A percentile compares a stretch with the other conserved stretches of the same genome.
Evolutionary conservation across 2,329 filamentous ascomycete genomes (phyloP).

Genomic region (Arachnomyces sp.): DNA sequence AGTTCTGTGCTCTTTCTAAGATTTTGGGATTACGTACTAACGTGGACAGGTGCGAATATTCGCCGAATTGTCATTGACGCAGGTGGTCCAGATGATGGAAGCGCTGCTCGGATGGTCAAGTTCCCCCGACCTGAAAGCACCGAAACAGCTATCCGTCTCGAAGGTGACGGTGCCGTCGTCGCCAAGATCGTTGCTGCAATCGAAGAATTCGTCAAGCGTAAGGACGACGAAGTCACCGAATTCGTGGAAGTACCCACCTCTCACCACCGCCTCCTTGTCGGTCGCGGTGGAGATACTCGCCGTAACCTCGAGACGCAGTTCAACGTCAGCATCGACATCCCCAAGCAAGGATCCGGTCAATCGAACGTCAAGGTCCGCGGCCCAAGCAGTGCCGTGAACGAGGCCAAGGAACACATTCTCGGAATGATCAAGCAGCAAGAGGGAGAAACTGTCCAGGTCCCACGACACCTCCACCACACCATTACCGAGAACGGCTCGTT

Average conservation of each 20-base stretch:
- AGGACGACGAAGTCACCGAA: slow-evolving; percentile 73
- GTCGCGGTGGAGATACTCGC: slow-evolving; percentile 80
- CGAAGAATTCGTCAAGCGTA: slow-evolving; percentile 69
- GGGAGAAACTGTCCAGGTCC: slow-evolving; percentile 78
- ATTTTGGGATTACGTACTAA: slow-evolving; percentile 30
- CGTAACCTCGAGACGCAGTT: slow-evolving; percentile 79
- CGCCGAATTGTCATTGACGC: slow-evolving; percentile 78
- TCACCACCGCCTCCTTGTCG: slow-evolving; percentile 86
- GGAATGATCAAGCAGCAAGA: slow-evolving; percentile 75
- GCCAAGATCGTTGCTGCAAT: slow-evolving; percentile 82
- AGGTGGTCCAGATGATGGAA: slow-evolving; percentile 79
- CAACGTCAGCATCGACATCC: slow-evolving; percentile 79
- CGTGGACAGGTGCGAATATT: slow-evolving; percentile 62
- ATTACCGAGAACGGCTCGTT: slow-evolving; percentile 85
- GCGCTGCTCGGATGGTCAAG: slow-evolving; percentile 81
- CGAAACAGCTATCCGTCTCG: slow-evolving; percentile 76
- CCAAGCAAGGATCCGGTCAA: slow-evolving; percentile 74
- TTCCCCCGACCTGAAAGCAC: slow-evolving; percentile 85
- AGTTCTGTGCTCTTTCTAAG: slow-evolving; percentile 30
- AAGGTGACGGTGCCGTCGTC: slow-evolving; percentile 74
- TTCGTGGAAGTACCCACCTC: slow-evolving; percentile 74
- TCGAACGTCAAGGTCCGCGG: slow-evolving; percentile 83
- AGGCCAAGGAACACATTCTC: slow-evolving; percentile 75
- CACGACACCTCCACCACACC: slow-evolving; percentile 70
- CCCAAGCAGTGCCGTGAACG: slow-evolving; percentile 66